These are phyloP conservation scores for Amauroascus niger DNA, from an alignment of 2,329 filamentous ascomycete species.

Conservation along the genomic window DNA sequence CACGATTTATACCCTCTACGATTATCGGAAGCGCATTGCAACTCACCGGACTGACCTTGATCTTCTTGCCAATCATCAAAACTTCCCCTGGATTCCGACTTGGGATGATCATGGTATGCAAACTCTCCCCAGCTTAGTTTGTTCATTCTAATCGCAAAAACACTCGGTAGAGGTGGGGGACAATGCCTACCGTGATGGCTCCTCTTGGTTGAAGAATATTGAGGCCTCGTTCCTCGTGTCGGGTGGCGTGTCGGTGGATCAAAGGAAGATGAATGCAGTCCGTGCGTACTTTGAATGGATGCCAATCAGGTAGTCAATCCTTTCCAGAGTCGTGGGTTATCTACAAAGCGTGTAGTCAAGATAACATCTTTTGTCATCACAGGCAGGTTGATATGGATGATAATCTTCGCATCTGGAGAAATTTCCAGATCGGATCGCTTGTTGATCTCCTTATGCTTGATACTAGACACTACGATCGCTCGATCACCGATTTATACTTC, in stretches of 20 bases:
- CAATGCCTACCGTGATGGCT: slow-evolving; percentile 57
- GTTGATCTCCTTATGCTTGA: slow-evolving; percentile 61
- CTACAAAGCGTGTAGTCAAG: neutral
- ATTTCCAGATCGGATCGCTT: slow-evolving; percentile 55
- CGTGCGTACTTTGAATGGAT: slow-evolving; percentile 61
- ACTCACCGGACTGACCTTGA: slow-evolving; percentile 54
- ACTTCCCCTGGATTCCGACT: slow-evolving; percentile 53
- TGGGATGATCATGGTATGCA: slow-evolving; percentile 52
- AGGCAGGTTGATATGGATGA: slow-evolving; percentile 57
- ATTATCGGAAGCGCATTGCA: slow-evolving; percentile 51
- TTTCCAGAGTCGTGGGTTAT: slow-evolving; percentile 18
- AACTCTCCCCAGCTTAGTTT: neutral
- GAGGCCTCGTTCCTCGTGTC: slow-evolving; percentile 54
- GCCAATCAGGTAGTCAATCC: slow-evolving; percentile 38
- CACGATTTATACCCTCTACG: slow-evolving; percentile 37
- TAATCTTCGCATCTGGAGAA: slow-evolving; percentile 58
- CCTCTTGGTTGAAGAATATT: slow-evolving; percentile 53
- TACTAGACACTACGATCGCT: slow-evolving; percentile 59
- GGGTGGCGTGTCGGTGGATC: slow-evolving; percentile 55
- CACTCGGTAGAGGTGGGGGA: slow-evolving; percentile 46
- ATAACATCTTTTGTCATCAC: neutral
- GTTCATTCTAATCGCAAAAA: neutral
- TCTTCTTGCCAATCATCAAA: slow-evolving; percentile 46
- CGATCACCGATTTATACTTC: slow-evolving; percentile 50
- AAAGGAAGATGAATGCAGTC: slow-evolving; percentile 64